phyloP scores from a whole-genome alignment of 225 moss, liverwort and hornwort species.

The Lunularia cruciata region DNA sequence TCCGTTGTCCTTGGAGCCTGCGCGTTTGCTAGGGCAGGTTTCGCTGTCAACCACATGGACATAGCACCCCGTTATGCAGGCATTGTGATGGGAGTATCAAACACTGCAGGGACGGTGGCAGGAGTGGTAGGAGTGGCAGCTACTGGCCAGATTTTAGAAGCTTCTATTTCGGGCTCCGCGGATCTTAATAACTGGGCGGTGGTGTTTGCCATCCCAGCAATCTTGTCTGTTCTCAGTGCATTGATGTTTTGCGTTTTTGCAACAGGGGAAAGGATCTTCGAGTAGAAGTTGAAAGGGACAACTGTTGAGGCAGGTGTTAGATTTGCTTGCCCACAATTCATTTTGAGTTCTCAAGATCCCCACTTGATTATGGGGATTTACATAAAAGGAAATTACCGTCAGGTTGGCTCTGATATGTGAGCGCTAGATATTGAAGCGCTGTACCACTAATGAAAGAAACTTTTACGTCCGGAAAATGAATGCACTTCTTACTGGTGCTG shows the following conservation, averaged over 20 bases:
- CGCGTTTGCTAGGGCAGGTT: slow-evolving; percentile 84
- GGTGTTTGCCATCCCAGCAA: slow-evolving; percentile 87
- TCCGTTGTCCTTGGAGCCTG: slow-evolving; percentile 94
- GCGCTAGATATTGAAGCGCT: background rate
- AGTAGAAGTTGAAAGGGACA: slow-evolving; percentile 41
- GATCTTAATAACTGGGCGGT: slow-evolving; percentile 89
- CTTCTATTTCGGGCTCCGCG: slow-evolving; percentile 63
- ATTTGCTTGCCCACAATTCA: slow-evolving; percentile 13
- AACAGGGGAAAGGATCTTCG: slow-evolving; percentile 90
- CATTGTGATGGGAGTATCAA: slow-evolving; percentile 97
- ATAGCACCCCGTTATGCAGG: slow-evolving; percentile 94
- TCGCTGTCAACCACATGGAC: slow-evolving; percentile 95
- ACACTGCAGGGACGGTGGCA: slow-evolving; percentile 94
- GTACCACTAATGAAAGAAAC: background rate
- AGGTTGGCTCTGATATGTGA: background rate
- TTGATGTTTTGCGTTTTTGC: slow-evolving; percentile 74
- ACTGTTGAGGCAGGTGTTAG: background rate
- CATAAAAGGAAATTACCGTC: background rate
- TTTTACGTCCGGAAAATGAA: background rate
- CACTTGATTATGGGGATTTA: slow-evolving; percentile 12
- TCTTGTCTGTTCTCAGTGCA: slow-evolving; percentile 81
- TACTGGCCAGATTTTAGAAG: slow-evolving; percentile 83
- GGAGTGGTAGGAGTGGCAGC: slow-evolving; percentile 94
- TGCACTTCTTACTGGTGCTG: too few relatives aligned
- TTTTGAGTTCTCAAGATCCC: slow-evolving; percentile 2